Evolutionary conservation across 495 filamentous ascomycete species (phyloP).

Genomic region (Xylaria cubensis): DNA sequence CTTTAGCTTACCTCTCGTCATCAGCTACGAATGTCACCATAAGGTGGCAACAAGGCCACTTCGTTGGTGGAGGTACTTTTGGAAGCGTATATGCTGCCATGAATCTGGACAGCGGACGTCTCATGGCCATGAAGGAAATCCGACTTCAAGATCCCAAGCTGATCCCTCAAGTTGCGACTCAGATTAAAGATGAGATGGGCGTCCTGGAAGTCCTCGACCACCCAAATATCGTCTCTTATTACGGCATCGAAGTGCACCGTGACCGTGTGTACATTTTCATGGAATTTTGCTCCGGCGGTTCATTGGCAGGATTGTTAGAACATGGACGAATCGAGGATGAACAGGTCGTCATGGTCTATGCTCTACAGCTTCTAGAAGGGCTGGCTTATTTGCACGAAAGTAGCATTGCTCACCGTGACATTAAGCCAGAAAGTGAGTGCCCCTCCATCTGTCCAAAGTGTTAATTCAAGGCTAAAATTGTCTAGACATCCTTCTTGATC

Average conservation of each 20-base stretch:
- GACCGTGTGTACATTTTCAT: constrained; percentile 99
- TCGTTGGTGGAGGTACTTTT: constrained; percentile 95
- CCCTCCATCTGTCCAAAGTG: constrained; percentile 9
- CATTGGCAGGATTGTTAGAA: constrained; percentile 87
- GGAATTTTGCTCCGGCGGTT: constrained; percentile 97
- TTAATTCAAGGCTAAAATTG: constrained; percentile 18
- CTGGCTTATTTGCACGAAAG: constrained; percentile 93
- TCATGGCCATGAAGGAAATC: constrained; percentile 99
- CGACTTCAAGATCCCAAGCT: constrained; percentile 94
- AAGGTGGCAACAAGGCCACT: constrained; percentile 97
- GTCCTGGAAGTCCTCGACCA: constrained; percentile 95
- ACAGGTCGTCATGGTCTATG: constrained; percentile 97
- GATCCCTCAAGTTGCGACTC: constrained; percentile 88
- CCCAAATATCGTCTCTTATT: constrained; percentile 96
- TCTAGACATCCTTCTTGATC: constrained; percentile 91
- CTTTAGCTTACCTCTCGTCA: constrained; percentile 89
- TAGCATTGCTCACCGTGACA: constrained; percentile 91
- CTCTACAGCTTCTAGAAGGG: constrained; percentile 93
- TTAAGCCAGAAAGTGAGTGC: constrained; percentile 92
- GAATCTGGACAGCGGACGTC: constrained; percentile 91
- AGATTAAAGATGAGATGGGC: constrained; percentile 96
- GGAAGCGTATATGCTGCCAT: constrained; percentile 96
- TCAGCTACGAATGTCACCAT: constrained; percentile 93
- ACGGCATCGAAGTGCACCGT: constrained; percentile 95
- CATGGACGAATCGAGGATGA: constrained; percentile 98